Conservation (phyloP, 495 filamentous ascomycete species). For the Podospora fimiseda region DNA sequence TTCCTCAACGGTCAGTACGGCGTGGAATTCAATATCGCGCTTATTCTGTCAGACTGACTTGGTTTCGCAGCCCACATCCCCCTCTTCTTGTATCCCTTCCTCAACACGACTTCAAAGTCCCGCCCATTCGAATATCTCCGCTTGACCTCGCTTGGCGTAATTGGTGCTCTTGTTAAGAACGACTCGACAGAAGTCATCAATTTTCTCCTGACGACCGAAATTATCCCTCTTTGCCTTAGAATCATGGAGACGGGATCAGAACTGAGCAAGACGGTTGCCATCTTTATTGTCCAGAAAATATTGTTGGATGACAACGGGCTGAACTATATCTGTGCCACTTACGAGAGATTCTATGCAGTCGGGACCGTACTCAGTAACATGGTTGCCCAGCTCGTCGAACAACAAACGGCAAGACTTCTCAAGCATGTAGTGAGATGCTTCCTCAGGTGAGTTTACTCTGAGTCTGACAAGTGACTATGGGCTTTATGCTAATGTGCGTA, state of each 20-base stretch:
- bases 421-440: constrained; percentile 99
- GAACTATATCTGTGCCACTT: constrained; percentile 97
- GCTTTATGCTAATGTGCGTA: constrained; percentile 8
- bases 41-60: constrained; percentile 12
- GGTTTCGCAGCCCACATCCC: constrained; percentile 79
- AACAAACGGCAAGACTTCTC: constrained; percentile 89
- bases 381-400: constrained; percentile 94
- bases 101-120: constrained; percentile 98
- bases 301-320: constrained; percentile 95
- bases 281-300: constrained; percentile 99
- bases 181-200: constrained; percentile 98
- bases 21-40: not conserved
- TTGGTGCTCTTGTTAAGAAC: constrained; percentile 97
- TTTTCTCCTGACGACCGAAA: constrained; percentile 97
- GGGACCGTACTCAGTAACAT: constrained; percentile 98
- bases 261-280: constrained; percentile 96
- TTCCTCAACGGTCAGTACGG: constrained; percentile 75
- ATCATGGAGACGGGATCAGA: constrained; percentile 99
- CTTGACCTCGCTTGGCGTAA: constrained; percentile 95
- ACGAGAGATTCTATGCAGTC: constrained; percentile 98
- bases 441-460: constrained; percentile 73
- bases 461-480: too few relatives aligned
- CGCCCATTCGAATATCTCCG: constrained; percentile 97
- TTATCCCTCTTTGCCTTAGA: constrained; percentile 93
- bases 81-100: constrained; percentile 94